These are phyloP conservation scores for Erysiphe neolycopersici DNA, from an alignment of 2,329 filamentous ascomycete species.

Conservation along the genomic window DNA sequence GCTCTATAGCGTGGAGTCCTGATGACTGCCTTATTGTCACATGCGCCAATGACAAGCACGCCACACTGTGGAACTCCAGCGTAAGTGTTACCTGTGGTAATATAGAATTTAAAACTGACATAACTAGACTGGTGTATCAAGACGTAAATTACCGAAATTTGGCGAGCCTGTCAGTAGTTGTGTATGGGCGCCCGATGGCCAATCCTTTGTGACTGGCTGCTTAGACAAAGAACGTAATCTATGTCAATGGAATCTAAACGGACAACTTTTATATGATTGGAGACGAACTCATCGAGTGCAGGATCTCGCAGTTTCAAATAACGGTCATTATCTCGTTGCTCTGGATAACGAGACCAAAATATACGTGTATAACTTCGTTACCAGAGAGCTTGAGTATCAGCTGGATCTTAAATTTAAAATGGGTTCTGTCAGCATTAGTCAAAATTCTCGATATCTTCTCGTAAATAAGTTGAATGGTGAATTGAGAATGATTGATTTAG, in stretches of 20 bases:
- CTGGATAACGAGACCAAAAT: conserved; percentile 45
- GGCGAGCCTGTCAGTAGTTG: conserved; percentile 70
- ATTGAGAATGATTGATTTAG: conserved; percentile 54
- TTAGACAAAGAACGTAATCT: conserved; percentile 41
- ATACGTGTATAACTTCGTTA: conserved; percentile 59
- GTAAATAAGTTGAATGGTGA: conserved; percentile 57
- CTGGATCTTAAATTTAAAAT: conserved; percentile 41
- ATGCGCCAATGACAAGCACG: conserved; percentile 49
- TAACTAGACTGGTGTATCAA: conserved; percentile 30
- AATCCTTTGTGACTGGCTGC: conserved; percentile 54
- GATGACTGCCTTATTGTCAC: conserved; percentile 69
- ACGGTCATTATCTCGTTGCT: conserved; percentile 56
- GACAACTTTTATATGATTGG: conserved; percentile 37
- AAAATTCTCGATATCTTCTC: conserved; percentile 55
- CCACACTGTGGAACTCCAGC: conserved; percentile 46
- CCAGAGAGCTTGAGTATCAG: conserved; percentile 47
- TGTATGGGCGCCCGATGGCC: conserved; percentile 61
- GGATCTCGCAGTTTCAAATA: conserved; percentile 57
- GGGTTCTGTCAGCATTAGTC: conserved; percentile 57
- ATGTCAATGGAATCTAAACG: conserved; percentile 41
- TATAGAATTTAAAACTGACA: conserved; percentile 2
- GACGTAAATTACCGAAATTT: conserved; percentile 41
- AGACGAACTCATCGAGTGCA: conserved; percentile 48
- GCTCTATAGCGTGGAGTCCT: conserved; percentile 73
- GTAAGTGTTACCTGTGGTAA: conserved; percentile 20